phyloP scores from a whole-genome alignment of 1,139 yeast species.

The Pneumocystis oryctolagi region DNA sequence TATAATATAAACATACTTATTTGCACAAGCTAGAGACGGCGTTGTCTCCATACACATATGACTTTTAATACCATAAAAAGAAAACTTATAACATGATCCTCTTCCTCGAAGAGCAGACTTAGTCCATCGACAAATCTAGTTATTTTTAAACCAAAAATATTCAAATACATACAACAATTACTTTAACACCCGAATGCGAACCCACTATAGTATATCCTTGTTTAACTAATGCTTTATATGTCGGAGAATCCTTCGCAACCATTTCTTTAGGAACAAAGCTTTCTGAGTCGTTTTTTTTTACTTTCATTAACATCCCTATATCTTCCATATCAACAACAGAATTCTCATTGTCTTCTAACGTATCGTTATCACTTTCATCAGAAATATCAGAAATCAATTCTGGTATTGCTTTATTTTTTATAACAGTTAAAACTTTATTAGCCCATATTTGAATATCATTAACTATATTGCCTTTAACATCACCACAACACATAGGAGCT shows the following conservation, averaged over 20 bases:
- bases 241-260: slow-evolving; percentile 85
- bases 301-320: slow-evolving; percentile 49
- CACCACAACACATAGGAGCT: slow-evolving; percentile 72
- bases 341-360: slow-evolving; percentile 14
- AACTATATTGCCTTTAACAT: slow-evolving; percentile 61
- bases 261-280: slow-evolving; percentile 41
- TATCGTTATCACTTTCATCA: slow-evolving; percentile 16
- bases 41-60: slow-evolving; percentile 95
- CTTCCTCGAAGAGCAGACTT: slow-evolving; percentile 86
- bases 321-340: slow-evolving; percentile 69
- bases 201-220: slow-evolving; percentile 92
- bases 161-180: background rate
- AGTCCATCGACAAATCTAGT: slow-evolving; percentile 76
- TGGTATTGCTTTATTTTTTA: slow-evolving; percentile 38
- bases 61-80: slow-evolving; percentile 77
- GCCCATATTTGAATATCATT: slow-evolving; percentile 53
- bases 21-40: slow-evolving; percentile 83
- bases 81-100: slow-evolving; percentile 86
- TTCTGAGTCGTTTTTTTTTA: slow-evolving; percentile 15
- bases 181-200: slow-evolving; percentile 81
- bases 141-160: background rate
- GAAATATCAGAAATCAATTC: slow-evolving; percentile 29
- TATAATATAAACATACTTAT: slow-evolving; percentile 29
- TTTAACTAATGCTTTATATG: slow-evolving; percentile 72
- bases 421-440: slow-evolving; percentile 40